Conservation (phyloP, 768 basidiomycete species). For the Tricholoma sp. region DNA sequence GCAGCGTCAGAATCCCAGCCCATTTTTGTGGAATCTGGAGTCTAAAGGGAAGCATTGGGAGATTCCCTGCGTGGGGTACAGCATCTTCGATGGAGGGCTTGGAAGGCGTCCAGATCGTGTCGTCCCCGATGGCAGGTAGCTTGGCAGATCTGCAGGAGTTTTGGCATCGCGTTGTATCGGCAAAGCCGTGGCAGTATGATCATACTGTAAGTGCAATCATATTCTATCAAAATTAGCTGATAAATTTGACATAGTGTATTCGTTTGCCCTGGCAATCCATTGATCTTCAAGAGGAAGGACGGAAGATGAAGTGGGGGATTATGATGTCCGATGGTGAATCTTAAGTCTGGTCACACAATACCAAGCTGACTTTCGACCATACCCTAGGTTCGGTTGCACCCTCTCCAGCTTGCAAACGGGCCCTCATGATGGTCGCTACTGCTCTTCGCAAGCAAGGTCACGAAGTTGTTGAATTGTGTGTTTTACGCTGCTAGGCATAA, state of each 20-base stretch:
- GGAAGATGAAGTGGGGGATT: conserved; percentile 57
- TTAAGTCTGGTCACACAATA: not conserved
- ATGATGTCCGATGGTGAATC: conserved; percentile 58
- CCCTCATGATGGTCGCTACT: conserved; percentile 43
- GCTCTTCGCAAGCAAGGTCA: conserved; percentile 57
- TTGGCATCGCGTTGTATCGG: conserved; percentile 56
- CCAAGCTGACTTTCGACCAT: not conserved
- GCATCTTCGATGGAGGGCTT: conserved; percentile 45
- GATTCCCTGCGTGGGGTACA: conserved; percentile 52
- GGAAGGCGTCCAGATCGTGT: conserved; percentile 49
- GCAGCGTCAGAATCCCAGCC: conserved; percentile 68
- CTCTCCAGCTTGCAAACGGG: conserved; percentile 59
- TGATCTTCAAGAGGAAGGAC: conserved; percentile 40
- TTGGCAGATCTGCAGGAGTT: conserved; percentile 60
- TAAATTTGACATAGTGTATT: conserved; percentile 32
- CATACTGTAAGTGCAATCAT: conserved; percentile 35
- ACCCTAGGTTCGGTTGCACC: conserved; percentile 50
- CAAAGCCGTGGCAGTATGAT: conserved; percentile 67
- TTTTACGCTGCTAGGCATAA: conserved; percentile 5
- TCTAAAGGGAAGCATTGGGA: conserved; percentile 53
- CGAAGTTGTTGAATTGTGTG: conserved; percentile 59
- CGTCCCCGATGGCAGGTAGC: conserved; percentile 59
- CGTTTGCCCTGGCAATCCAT: conserved; percentile 46
- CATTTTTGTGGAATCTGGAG: conserved; percentile 70
- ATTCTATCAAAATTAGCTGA: not conserved